Evolutionary conservation across 495 filamentous ascomycete genomes (phyloP).

Genomic region (Arthonia radiata): DNA sequence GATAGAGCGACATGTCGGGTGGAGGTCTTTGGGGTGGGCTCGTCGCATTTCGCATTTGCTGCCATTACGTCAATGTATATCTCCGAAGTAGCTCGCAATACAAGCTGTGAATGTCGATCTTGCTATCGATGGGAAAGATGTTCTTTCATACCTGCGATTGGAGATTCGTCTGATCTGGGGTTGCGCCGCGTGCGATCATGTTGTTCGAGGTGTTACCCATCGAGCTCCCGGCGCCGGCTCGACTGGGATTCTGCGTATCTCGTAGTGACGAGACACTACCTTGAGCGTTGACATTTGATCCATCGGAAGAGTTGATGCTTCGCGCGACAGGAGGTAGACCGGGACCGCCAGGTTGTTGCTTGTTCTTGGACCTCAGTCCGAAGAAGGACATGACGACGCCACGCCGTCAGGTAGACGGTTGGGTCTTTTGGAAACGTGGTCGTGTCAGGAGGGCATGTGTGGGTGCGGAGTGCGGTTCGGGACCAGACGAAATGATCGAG

Average conservation of each 20-base stretch:
- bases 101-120: conserved; percentile 4
- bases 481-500: too few species aligned
- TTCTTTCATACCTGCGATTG: conserved; percentile 8
- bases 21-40: conserved; percentile 17
- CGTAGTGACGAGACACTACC: too few species aligned
- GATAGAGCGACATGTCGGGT: conserved; percentile 44
- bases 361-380: conserved; percentile 42
- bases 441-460: too few species aligned
- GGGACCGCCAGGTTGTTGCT: conserved; percentile 24
- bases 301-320: conserved; percentile 18
- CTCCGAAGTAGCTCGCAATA: neutral
- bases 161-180: conserved; percentile 7
- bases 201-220: conserved; percentile 7
- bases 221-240: conserved; percentile 11
- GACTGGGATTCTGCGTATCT: too few species aligned
- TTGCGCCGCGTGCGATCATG: conserved; percentile 16
- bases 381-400: conserved; percentile 59
- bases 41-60: conserved; percentile 10
- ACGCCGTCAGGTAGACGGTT: too few species aligned
- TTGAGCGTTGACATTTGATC: too few species aligned
- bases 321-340: conserved; percentile 27
- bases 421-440: too few species aligned
- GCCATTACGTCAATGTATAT: neutral
- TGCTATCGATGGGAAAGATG: too few species aligned
- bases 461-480: too few species aligned